Evolutionary conservation across 257 asterid genomes (phyloP).

Genomic region (Paulownia fortunei): DNA sequence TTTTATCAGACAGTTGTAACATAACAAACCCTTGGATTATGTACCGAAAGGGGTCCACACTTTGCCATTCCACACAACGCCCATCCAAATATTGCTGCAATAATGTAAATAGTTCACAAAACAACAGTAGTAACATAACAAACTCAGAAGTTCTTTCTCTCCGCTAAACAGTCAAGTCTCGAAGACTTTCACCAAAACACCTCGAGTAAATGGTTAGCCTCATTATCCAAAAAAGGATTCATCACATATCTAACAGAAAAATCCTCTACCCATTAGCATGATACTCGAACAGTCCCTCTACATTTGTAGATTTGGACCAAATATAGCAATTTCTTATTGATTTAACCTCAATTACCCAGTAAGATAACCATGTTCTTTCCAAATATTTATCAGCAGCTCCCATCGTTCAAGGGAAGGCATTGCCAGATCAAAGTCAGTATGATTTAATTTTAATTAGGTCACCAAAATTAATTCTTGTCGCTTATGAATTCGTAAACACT

Average conservation of each 20-base stretch:
- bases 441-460: neutral
- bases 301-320: neutral
- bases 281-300: neutral
- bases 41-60: neutral
- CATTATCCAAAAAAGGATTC: neutral
- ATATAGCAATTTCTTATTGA: neutral
- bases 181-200: neutral
- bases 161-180: neutral
- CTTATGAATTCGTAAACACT: neutral
- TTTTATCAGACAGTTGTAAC: neutral
- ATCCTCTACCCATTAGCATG: neutral
- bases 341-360: neutral
- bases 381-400: neutral
- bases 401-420: neutral
- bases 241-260: neutral
- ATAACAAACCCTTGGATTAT: neutral
- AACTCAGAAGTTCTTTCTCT: neutral
- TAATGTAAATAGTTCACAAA: slow-evolving; percentile 1
- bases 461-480: neutral
- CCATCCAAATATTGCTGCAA: neutral
- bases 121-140: neutral
- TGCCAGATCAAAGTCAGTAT: slow-evolving; percentile 14
- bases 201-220: neutral
- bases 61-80: neutral
- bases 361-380: neutral